Evolutionary conservation across 768 basidiomycete species (phyloP).

Genomic region (Scleroderma citrinum): DNA sequence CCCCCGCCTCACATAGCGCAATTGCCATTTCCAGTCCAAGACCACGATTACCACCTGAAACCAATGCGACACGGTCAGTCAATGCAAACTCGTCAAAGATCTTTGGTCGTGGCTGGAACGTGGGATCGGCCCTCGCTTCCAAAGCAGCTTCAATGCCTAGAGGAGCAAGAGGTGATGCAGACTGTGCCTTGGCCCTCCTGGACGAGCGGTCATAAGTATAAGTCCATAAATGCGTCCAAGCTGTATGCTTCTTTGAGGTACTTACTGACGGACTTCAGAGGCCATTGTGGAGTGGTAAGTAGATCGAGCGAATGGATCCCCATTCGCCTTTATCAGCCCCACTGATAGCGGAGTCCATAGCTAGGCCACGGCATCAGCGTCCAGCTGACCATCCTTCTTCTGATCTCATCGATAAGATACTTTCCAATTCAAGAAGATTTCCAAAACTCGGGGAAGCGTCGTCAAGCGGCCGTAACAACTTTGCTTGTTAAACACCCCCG

Average conservation of each 20-base stretch:
- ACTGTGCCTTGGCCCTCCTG: slow-evolving; percentile 29
- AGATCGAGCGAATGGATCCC: too few species aligned
- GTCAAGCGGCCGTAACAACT: too few species aligned
- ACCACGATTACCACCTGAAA: slow-evolving; percentile 61
- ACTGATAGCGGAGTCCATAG: background rate
- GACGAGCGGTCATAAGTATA: background rate
- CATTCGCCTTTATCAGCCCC: background rate
- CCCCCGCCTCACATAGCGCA: slow-evolving; percentile 67
- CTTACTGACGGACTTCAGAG: background rate
- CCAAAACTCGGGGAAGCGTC: too few species aligned
- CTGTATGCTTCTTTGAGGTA: background rate
- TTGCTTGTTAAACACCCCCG: too few species aligned
- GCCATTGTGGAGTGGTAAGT: background rate
- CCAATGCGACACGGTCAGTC: slow-evolving; percentile 50
- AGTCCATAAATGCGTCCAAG: background rate
- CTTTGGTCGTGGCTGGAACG: slow-evolving; percentile 36
- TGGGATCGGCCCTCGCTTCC: slow-evolving; percentile 33
- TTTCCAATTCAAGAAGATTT: too few species aligned
- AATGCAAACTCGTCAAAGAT: slow-evolving; percentile 58
- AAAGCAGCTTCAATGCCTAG: slow-evolving; percentile 60
- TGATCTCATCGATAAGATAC: background rate
- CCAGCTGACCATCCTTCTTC: background rate
- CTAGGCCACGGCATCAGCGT: too few species aligned
- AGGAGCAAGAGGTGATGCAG: slow-evolving; percentile 50
- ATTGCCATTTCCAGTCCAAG: slow-evolving; percentile 84